Evolutionary conservation across 1,284 basidiomycete species (phyloP), one percentile per base, ranked within the genome.

Genomic region (Macrocystidia cucumis): DNA sequence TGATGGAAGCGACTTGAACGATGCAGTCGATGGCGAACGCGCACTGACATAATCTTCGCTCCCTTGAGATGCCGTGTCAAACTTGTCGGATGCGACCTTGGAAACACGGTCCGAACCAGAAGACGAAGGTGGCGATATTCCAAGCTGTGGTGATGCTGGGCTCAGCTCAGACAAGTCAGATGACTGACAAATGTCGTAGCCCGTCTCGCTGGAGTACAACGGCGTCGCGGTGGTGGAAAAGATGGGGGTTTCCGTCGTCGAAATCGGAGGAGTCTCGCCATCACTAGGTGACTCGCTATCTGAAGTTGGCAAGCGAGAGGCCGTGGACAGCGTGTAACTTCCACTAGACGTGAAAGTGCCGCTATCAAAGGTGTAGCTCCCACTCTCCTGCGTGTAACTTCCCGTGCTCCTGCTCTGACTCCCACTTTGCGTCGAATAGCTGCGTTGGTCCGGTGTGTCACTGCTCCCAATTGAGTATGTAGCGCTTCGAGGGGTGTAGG

Each of bases 181-280:
- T 4, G 69, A 69, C 2, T 54, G 56, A 40, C 67, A 72, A 19
- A 72, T 50, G 43, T 74, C 65, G 43, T 69, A 69, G 9, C 67
- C 69, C 11, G 65, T 70, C 44, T 67, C 65, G 39, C 56, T 59
- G n/a, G 60, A 59, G 4, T 56, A 54, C 16, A 58, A 56, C 1
- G 50, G 52, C 5, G 56, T 58, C 28, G n/a, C n/a, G n/a, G n/a
- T n/a, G n/a, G n/a, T n/a, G n/a, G n/a, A n/a, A n/a, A n/a, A n/a
- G n/a, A n/a, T n/a, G n/a, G n/a, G n/a, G n/a, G n/a, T n/a, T n/a
- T n/a, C n/a, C n/a, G n/a, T n/a, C n/a, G n/a, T n/a, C n/a, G n/a
- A n/a, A n/a, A n/a, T n/a, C n/a, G n/a, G n/a, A n/a, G n/a, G n/a
- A n/a, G n/a, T n/a, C n/a, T n/a, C n/a, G n/a, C n/a, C n/a, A n/a